Evolutionary conservation across 1,284 basidiomycete species (phyloP), one percentile per base, ranked within the genome.

Genomic region (Cystobasidium pallidum): DNA sequence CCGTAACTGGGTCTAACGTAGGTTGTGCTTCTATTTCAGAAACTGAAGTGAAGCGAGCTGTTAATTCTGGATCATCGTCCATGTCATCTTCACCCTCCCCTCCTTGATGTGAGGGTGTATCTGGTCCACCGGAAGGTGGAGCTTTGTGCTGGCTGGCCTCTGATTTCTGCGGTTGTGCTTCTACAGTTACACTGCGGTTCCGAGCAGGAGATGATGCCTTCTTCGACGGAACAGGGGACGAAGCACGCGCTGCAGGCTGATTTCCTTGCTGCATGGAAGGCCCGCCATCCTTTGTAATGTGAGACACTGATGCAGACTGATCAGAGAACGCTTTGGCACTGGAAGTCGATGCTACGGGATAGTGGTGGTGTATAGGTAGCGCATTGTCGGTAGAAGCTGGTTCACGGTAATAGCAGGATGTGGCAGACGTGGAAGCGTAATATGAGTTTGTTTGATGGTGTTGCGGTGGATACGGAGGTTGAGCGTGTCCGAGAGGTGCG

Each of bases 1-100:
- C 73, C 24, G 73, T 75, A 21, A 71, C 66, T 21, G 75, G 75
- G 55, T 68, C 64, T 21, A 51, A n/a, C 19, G 55, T 59, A 36
- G 70, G 63, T 26, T 66, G 51, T 17, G 70, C 62, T 47, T 66
- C 52, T 26, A 72, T 72, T n/a, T 72, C 49, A 17, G 63, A 66
- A 34, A 72, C 70, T 11, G 70, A 66, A 55, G 64, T 39, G 24
- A 51, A 66, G 19, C 52, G 64, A 24, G 45, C 36, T 28, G 64
- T 34, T 21, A 66, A 36, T 39, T 66, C 64, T 36, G 64, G 30
- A 30, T 54, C 64, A 36, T 41, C 32, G 21, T 36, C 28, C 41
- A n/a, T 19, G 10, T 21, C 10, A 19, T 57, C 54, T 34, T 36
- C 54, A 3, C 30, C 51, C 19, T 54, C 51, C 30, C 19, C 54